Base-by-base conservation (phyloP, 2,329 filamentous ascomycete species). In the Cladosporium austrohemisphaericum region DNA sequence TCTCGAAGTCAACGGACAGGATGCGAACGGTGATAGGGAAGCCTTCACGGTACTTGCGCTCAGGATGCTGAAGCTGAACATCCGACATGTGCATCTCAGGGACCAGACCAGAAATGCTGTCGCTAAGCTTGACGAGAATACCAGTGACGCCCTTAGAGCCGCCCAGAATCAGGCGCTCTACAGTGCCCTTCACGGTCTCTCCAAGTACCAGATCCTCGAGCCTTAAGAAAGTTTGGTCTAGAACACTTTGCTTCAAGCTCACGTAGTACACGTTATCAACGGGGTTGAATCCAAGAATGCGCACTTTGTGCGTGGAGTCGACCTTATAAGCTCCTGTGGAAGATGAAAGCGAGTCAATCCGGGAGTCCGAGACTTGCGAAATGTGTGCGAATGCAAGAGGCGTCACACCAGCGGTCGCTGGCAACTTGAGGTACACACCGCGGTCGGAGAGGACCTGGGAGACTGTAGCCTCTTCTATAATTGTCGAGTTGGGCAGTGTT, bases 11-110 rank as follows among this genome's bases (percentile, higher is more conserved):
- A 13, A 83, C 85, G 0, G 89, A 94, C 22, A 98, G 72, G 20
- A 98, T 88, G 52, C 92, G 80, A 16, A 87, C 86, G 58, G 88
- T 95, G 55, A 98, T 84, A 45, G 85, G 80, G 68, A 88, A 80
- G 1, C 90, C 90, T 65, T 92, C 88, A 53, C 86, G 81, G 70
- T 96, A 98, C 65, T 96, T 97, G 75, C 92, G 94, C 68, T 98
- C 93, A 0, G 93, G 93, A 61, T 96, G 87, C 63, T 93, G 87
- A 19, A 98, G 75, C 53, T 83, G 83, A 11, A 93, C 80, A 65
- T 98, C 94, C 37, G 93, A 85, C 59, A 98, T 76, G 65, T 98
- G 94, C 64, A 85, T 83, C 62, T 92, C 87, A 3, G 90, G 81
- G 2, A 97, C 90, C 50, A 95, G 78, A n/a, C 90, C 93, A 43